Evolutionary conservation across 2,329 filamentous ascomycete genomes (phyloP), one percentile per base, ranked within the genome.

Genomic region (Cytospora mali): DNA sequence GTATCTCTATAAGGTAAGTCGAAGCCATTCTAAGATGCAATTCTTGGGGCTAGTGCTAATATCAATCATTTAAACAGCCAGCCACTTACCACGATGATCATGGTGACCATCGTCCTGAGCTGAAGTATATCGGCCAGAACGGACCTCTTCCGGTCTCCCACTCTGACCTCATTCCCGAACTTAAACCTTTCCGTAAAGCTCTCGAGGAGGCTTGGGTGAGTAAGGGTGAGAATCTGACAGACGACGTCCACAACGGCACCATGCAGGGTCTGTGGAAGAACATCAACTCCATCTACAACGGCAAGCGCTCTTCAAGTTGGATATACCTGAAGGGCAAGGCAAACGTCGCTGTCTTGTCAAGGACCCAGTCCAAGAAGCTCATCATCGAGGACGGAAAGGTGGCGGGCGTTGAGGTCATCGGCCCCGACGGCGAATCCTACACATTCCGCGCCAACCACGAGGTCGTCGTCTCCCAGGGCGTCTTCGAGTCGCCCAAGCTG

Each of bases 401-500:
- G 10, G 74, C 73, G 10, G 82, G 82, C 21, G 79, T 86, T 3
- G 77, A 76, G 11, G 79, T 82, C 13, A 76, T 83, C 53, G 75
- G 72, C 10, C 68, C 74, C 3, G 68, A 71, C 14, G 77, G 77
- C 27, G 65, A 79, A 16, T 77, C 79, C 56, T 73, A 79, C 31
- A 78, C 69, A 33, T 76, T 86, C 65, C 74, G 72, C 7, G 81
- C 84, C 42, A 78, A 72, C 27, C 67, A 80, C 74, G 80, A 83
- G 69, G 80, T 82, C 10, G 81, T 77, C 11, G 71, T 83, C 3
- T 77, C 77, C 0, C 71, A 75, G 18, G 87, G 87, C 21, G 80
- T 84, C 1, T 89, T 84, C 73, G 86, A 89, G 74, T 82, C 82
- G 1, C 86, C 86, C 7, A 87, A 90, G 71, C 74, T 90, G 3